Conservation (phyloP, 176 grass and related monocot genomes). For the Saccharum officinarum region DNA sequence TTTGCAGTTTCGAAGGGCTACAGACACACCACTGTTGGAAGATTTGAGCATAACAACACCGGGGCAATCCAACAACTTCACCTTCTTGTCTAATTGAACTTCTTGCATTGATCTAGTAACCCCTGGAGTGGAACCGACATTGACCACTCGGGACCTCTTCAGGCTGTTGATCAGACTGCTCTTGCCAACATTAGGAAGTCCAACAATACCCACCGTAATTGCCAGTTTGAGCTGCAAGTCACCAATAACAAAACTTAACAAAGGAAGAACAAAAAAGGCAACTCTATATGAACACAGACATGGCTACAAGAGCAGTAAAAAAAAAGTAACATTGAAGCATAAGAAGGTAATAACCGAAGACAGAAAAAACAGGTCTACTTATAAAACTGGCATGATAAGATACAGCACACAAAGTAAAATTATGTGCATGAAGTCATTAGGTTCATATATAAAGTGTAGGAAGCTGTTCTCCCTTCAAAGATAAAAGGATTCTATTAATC, state of each 20-base stretch:
- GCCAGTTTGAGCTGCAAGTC: slow-evolving; percentile 75
- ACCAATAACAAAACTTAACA: slow-evolving; percentile 13
- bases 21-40: slow-evolving; percentile 58
- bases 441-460: neutral
- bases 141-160: slow-evolving; percentile 91
- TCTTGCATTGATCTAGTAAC: slow-evolving; percentile 95
- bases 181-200: slow-evolving; percentile 98
- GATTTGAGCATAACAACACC: slow-evolving; percentile 98
- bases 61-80: slow-evolving; percentile 93
- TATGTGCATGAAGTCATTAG: neutral
- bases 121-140: slow-evolving; percentile 89
- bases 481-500: neutral
- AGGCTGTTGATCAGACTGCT: slow-evolving; percentile 97
- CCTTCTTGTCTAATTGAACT: slow-evolving; percentile 94
- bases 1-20: slow-evolving; percentile 86
- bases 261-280: neutral
- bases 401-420: neutral
- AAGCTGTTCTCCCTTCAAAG: neutral
- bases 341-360: neutral
- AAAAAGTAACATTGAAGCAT: neutral
- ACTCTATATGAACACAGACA: neutral
- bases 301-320: neutral
- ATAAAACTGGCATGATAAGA: neutral
- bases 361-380: neutral
- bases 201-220: slow-evolving; percentile 96